These are phyloP conservation scores for Claviceps sp. DNA, from an alignment of 2,329 filamentous ascomycete species.

Conservation along the genomic window DNA sequence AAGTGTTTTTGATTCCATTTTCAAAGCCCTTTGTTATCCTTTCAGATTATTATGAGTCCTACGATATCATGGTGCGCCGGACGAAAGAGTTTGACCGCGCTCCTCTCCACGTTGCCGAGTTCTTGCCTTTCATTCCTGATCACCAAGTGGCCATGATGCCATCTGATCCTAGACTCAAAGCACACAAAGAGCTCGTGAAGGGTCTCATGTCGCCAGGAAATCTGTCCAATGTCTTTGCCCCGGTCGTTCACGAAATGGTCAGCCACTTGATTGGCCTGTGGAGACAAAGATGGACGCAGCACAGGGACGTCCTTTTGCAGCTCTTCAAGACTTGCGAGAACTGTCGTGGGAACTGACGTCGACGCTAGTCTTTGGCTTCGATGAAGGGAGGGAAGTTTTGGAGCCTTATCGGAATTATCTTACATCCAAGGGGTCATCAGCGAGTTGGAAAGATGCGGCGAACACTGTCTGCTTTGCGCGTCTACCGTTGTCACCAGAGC, in stretches of 20 bases:
- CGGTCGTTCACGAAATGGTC: conserved; percentile 17
- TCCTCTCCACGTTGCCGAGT: background rate
- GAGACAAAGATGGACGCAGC: conserved; percentile 15
- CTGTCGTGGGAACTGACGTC: conserved; percentile 18
- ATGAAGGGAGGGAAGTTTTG: background rate
- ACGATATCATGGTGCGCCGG: background rate
- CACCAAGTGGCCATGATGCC: conserved; percentile 16
- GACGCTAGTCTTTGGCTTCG: background rate
- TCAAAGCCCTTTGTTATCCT: background rate
- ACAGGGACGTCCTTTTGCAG: conserved; percentile 16
- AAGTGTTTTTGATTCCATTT: background rate
- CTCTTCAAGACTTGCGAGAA: conserved; percentile 16
- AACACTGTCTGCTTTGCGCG: background rate
- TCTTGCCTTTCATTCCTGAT: conserved; percentile 5
- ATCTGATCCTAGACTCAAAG: conserved; percentile 15
- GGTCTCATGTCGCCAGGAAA: conserved; percentile 18
- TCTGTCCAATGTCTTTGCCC: conserved; percentile 14
- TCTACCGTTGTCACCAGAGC: background rate
- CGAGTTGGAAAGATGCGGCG: background rate
- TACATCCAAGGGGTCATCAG: background rate
- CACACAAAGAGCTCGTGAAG: conserved; percentile 13
- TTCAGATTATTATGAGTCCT: background rate
- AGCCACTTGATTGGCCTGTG: conserved; percentile 18
- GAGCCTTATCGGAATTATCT: background rate
- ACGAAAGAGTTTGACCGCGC: background rate